phyloP scores from a whole-genome alignment of 208 protist genomes.

The Crithidia acanthocephali region DNA sequence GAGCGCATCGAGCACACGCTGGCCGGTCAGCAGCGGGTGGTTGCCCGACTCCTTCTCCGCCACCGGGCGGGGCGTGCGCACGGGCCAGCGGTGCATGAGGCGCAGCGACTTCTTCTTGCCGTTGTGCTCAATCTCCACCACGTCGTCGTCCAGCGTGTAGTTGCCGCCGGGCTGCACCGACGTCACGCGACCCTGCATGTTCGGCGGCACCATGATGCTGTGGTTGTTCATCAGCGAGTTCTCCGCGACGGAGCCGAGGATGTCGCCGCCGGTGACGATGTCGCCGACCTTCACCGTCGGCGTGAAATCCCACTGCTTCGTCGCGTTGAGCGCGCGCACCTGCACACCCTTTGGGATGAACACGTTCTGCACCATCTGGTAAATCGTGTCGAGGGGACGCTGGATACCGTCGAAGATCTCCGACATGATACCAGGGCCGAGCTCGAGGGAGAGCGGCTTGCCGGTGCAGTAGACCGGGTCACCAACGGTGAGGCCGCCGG shows the following conservation, averaged over 20 bases:
- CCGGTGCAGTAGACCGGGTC: conserved; percentile 99
- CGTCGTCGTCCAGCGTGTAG: conserved; percentile 94
- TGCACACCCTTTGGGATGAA: conserved; percentile 99
- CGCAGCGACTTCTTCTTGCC: conserved; percentile 89
- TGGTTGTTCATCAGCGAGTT: conserved; percentile 97
- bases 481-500: conserved; percentile 99
- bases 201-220: conserved; percentile 97
- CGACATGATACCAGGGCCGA: conserved; percentile 99
- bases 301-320: conserved; percentile 96
- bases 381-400: conserved; percentile 99
- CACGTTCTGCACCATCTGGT: conserved; percentile 95
- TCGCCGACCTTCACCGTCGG: conserved; percentile 96
- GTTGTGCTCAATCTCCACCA: conserved; percentile 94
- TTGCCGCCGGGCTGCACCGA: conserved; percentile 93
- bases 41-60: conserved; percentile 97
- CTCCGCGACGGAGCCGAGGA: conserved; percentile 97
- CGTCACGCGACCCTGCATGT: conserved; percentile 93
- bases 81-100: conserved; percentile 98
- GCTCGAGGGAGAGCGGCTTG: conserved; percentile 99
- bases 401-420: conserved; percentile 99
- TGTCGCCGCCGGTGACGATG: conserved; percentile 97
- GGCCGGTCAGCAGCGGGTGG: conserved; percentile 98
- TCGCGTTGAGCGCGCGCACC: conserved; percentile 94
- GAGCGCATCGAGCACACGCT: conserved; percentile 99
- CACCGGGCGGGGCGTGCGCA: conserved; percentile 95